phyloP scores from a whole-genome alignment of 1,284 basidiomycete genomes.

The Ceraceosorus bombacis region DNA sequence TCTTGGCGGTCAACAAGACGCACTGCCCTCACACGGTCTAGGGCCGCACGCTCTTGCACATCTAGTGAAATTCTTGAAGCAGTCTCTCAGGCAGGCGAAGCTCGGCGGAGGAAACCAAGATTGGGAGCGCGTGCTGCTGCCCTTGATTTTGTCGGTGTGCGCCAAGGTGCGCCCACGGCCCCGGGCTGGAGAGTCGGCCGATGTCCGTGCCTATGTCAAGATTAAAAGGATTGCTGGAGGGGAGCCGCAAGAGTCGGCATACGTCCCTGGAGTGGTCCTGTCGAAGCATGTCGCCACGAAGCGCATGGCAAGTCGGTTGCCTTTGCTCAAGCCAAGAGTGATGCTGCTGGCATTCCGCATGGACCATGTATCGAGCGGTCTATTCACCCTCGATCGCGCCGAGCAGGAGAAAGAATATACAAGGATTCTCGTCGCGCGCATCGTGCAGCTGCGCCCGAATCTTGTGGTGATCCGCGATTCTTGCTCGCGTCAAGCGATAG shows the following conservation, averaged over 20 bases:
- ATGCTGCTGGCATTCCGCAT: slow-evolving; percentile 94
- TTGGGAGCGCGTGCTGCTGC: slow-evolving; percentile 39
- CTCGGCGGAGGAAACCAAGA: slow-evolving; percentile 11
- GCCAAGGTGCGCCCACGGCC: slow-evolving; percentile 47
- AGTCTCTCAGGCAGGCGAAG: slow-evolving; percentile 25
- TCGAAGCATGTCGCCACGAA: slow-evolving; percentile 95
- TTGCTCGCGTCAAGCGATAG: slow-evolving; percentile 83
- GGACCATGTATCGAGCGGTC: slow-evolving; percentile 59
- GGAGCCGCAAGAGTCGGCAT: slow-evolving; percentile 82
- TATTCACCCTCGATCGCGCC: background rate
- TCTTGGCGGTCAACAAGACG: background rate
- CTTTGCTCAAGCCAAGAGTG: slow-evolving; percentile 70
- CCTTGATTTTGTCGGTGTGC: slow-evolving; percentile 35
- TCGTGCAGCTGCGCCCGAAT: slow-evolving; percentile 82
- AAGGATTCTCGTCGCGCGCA: slow-evolving; percentile 75
- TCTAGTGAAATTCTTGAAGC: slow-evolving; percentile 38
- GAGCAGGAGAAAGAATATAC: slow-evolving; percentile 77
- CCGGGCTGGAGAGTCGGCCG: slow-evolving; percentile 68
- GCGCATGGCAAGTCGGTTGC: slow-evolving; percentile 54
- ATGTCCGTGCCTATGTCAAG: slow-evolving; percentile 89
- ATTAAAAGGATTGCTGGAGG: slow-evolving; percentile 96
- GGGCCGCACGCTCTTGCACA: slow-evolving; percentile 19
- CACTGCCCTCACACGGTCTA: slow-evolving; percentile 7
- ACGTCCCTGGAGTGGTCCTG: slow-evolving; percentile 92
- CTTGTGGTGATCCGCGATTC: slow-evolving; percentile 85